Evolutionary conservation across 805 yeast species (phyloP).

Genomic region (Lipomyces kockii): DNA sequence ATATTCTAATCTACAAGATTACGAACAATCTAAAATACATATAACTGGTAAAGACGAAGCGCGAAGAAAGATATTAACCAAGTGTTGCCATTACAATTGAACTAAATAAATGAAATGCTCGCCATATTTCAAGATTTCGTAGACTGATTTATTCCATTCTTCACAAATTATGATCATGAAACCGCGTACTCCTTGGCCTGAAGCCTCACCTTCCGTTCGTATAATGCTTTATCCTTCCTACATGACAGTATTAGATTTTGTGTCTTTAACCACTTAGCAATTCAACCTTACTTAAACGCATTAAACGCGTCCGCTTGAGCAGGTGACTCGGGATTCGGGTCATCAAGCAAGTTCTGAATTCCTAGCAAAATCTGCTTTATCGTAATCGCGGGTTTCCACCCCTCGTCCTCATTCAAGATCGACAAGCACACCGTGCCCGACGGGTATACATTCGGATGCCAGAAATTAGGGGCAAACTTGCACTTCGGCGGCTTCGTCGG

Average conservation of each 20-base stretch:
- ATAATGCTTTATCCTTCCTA: constrained; percentile 65
- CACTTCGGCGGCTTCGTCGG: constrained; percentile 98
- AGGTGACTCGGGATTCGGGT: constrained; percentile 94
- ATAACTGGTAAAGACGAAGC: not conserved
- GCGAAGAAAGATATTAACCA: not conserved
- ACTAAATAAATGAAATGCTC: not conserved
- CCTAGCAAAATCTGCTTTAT: constrained; percentile 84
- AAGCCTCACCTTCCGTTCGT: constrained; percentile 76
- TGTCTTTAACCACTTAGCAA: not conserved
- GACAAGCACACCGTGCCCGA: constrained; percentile 95
- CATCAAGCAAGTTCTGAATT: constrained; percentile 84
- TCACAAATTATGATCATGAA: not conserved
- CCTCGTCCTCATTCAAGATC: constrained; percentile 91
- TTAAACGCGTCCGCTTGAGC: constrained; percentile 98
- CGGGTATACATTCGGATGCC: constrained; percentile 97
- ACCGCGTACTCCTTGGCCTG: constrained; percentile 75
- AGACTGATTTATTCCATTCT: not conserved
- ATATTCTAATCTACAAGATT: constrained; percentile 4
- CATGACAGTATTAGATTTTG: constrained; percentile 33
- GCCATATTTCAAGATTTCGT: not conserved
- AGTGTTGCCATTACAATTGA: not conserved
- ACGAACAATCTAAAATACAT: not conserved
- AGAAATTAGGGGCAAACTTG: constrained; percentile 83
- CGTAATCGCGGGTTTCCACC: constrained; percentile 97
- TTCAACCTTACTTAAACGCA: constrained; percentile 48